A percentile compares a stretch with the other conserved stretches of the same genome.
Conservation (phyloP, 2,329 filamentous ascomycete species). For the Fusarium equiseti region DNA sequence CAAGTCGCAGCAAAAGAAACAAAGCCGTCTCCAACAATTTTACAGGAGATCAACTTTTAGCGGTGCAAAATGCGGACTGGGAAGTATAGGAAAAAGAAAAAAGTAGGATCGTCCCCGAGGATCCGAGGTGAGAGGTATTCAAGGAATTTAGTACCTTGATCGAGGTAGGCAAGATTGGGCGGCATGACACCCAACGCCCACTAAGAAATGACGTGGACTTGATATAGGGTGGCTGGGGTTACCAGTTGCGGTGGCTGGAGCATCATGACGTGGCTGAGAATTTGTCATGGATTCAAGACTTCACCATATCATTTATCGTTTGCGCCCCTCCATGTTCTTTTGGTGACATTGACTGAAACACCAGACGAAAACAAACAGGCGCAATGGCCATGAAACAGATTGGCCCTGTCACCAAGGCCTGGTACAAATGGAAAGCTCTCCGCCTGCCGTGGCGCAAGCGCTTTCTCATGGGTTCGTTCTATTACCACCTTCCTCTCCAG, state of each 20-base stretch:
- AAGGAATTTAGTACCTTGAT: conserved; percentile 17
- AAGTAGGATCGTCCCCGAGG: conserved; percentile 20
- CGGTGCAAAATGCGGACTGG: conserved; percentile 7
- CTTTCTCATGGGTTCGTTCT: conserved; percentile 69
- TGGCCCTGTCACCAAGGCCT: conserved; percentile 57
- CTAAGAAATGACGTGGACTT: conserved; percentile 46
- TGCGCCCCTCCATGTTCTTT: conserved; percentile 27
- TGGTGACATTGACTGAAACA: conserved; percentile 11
- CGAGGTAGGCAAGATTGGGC: conserved; percentile 33
- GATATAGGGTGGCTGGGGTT: conserved; percentile 32
- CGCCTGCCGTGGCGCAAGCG: conserved; percentile 73
- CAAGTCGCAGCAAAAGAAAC: conserved; percentile 26
- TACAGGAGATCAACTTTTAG: conserved; percentile 9
- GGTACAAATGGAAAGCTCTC: conserved; percentile 73
- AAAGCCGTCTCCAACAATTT: conserved; percentile 7
- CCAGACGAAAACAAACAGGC: conserved; percentile 15
- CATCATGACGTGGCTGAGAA: conserved; percentile 21
- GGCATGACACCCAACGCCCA: conserved; percentile 19
- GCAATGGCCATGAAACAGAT: conserved; percentile 55
- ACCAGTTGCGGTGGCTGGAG: conserved; percentile 33
- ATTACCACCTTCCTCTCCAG: not conserved
- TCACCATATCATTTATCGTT: conserved; percentile 27
- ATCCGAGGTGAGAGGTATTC: conserved; percentile 35
- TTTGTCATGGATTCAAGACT: conserved; percentile 27
- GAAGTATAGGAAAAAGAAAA: conserved; percentile 8